Base-by-base conservation (phyloP, 164 flowering plant species). In the Pachysandra terminalis region DNA sequence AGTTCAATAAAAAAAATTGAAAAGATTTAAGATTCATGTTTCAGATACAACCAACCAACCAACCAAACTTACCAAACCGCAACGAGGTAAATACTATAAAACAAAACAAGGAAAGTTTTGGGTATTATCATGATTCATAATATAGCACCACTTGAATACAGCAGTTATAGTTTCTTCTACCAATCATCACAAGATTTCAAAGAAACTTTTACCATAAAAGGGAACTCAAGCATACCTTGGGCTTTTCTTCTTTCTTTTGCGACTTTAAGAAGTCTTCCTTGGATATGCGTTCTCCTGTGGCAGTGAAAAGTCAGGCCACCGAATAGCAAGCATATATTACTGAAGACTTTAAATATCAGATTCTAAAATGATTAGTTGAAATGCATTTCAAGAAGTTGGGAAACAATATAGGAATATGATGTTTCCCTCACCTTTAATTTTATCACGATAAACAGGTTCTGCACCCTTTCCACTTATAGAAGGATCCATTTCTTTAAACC, bases 401-500 rank as follows among this genome's bases (percentile, higher is more conserved):
- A 63, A n/a, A 23, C 26, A 5, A 40, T 21, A 16, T 58, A 32
- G 28, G 19, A 15, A 56, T n/a, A 60, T 17, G 23, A 22, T 41
- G 14, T 73, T 40, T 16, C 49, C 22, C 75, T 64, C 5, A 88
- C 97, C 98, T 74, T 81, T 86, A 37, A 45, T 73, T 78, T 86
- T 88, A 72, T 89, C 84, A 72, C 97, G 95, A 81, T 84, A 91
- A 27, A 91, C 80, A 51, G 90, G 75, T 68, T 84, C 90, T 48
- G 97, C 95, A 65, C 81, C 90, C 63, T 81, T 78, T 57, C 98
- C 97, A 69, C 87, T 91, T 24, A 81, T 41, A 57, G 87, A 78
- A 68, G 97, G 91, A 81, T 88, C 96, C 92, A 91, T 80, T 60
- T 72, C 77, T 63, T 83, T 64, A 74, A 86, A 86, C 84, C 98